These are phyloP conservation scores for Sporothrix brasiliensis DNA, from an alignment of 2,329 filamentous ascomycete genomes.

Conservation along the genomic window DNA sequence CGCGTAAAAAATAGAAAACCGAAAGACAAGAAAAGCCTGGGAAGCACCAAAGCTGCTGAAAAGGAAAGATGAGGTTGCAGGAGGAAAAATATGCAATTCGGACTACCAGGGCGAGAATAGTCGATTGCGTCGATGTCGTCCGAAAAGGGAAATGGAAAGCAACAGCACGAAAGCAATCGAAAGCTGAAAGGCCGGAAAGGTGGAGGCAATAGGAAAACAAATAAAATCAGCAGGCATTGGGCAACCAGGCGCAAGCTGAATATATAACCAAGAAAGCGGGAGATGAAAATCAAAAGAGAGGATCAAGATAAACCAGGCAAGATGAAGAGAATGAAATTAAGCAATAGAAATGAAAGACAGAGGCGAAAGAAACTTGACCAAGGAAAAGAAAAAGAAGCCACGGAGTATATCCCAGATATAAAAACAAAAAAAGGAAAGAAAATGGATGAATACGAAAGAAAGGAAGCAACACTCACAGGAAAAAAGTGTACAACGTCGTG, in stretches of 20 bases:
- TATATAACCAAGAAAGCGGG: neutral
- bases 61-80: constrained; percentile 5
- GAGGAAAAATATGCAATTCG: constrained; percentile 15
- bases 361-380: neutral
- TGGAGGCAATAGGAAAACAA: neutral
- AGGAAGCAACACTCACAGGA: constrained; percentile 59
- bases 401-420: neutral
- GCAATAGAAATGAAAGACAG: constrained; percentile 32
- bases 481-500: constrained; percentile 70
- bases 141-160: constrained; percentile 17
- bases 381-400: neutral
- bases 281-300: neutral
- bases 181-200: constrained; percentile 1
- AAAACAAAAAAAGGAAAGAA: constrained; percentile 20
- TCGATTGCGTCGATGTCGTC: constrained; percentile 14
- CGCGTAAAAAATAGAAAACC: neutral
- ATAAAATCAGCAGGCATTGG: neutral
- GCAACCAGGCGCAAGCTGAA: neutral
- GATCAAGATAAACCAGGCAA: constrained; percentile 3
- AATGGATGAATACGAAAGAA: constrained; percentile 22
- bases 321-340: neutral
- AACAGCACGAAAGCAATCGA: neutral
- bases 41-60: neutral
- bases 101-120: neutral
- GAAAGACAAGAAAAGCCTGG: neutral